These are phyloP conservation scores for Epichloe elymi DNA, from an alignment of 2,329 filamentous ascomycete genomes.

Conservation along the genomic window DNA sequence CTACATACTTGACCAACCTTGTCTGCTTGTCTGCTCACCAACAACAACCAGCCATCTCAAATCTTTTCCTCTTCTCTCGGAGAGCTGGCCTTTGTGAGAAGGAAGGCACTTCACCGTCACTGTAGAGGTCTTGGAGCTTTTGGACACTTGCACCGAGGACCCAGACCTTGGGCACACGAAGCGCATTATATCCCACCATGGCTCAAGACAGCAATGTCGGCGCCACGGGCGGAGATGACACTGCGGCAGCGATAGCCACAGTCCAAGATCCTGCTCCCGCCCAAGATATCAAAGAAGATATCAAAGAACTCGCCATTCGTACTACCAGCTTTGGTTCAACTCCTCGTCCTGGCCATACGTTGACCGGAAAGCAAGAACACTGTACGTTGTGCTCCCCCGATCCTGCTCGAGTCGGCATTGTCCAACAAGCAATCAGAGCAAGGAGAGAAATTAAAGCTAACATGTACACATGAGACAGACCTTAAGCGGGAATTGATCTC, in stretches of 20 bases:
- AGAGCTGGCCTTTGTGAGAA: not conserved
- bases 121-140: not conserved
- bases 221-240: not conserved
- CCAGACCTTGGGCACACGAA: not conserved
- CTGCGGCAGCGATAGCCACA: not conserved
- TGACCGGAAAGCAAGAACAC: slow-evolving; percentile 97
- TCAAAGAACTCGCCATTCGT: slow-evolving; percentile 18
- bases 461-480: slow-evolving; percentile 37
- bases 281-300: slow-evolving; percentile 7
- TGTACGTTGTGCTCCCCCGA: slow-evolving; percentile 41
- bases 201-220: not conserved
- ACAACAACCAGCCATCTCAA: not conserved
- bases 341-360: slow-evolving; percentile 31
- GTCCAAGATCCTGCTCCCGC: slow-evolving; percentile 3
- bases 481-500: slow-evolving; percentile 91
- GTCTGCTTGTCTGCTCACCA: not conserved
- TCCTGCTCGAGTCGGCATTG: not conserved
- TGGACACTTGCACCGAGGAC: not conserved
- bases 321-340: slow-evolving; percentile 15
- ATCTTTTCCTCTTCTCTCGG: not conserved
- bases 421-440: not conserved
- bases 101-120: not conserved
- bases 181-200: not conserved
- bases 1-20: not conserved
- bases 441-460: slow-evolving; percentile 9